Conservation (phyloP, 179 eudicot genomes). For the Corrigiola litoralis region DNA sequence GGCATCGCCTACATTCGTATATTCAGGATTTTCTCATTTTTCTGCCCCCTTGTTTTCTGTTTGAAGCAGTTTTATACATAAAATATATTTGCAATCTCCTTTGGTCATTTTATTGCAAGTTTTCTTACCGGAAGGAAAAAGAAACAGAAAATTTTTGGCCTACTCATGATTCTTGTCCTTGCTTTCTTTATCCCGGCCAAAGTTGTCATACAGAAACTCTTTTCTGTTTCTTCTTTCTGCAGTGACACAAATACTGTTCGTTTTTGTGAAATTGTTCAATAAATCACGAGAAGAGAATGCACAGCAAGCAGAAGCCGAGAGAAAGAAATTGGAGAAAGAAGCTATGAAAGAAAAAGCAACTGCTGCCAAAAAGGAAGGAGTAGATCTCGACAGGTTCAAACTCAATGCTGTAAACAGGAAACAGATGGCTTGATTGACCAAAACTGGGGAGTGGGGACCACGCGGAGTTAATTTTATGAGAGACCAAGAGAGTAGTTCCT, state of each 20-base stretch:
- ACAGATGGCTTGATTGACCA: slow-evolving; percentile 31
- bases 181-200: too few relatives aligned
- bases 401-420: slow-evolving; percentile 29
- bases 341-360: slow-evolving; percentile 76
- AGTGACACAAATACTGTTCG: slow-evolving; percentile 80
- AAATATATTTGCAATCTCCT: too few relatives aligned
- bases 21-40: too few relatives aligned
- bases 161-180: too few relatives aligned
- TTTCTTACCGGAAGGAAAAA: too few relatives aligned
- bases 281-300: slow-evolving; percentile 82
- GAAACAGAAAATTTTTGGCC: too few relatives aligned
- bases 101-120: too few relatives aligned
- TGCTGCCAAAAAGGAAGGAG: slow-evolving; percentile 47
- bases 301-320: slow-evolving; percentile 85
- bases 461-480: neutral
- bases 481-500: neutral
- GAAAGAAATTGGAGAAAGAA: slow-evolving; percentile 91
- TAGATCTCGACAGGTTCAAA: slow-evolving; percentile 46
- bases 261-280: slow-evolving; percentile 77
- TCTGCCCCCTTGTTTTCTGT: too few relatives aligned
- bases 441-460: neutral
- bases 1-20: too few relatives aligned
- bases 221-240: slow-evolving; percentile 19
- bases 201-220: too few relatives aligned
- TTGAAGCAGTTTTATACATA: too few relatives aligned